Conservation (phyloP, 768 basidiomycete species). For the Polyporus arcularius region DNA sequence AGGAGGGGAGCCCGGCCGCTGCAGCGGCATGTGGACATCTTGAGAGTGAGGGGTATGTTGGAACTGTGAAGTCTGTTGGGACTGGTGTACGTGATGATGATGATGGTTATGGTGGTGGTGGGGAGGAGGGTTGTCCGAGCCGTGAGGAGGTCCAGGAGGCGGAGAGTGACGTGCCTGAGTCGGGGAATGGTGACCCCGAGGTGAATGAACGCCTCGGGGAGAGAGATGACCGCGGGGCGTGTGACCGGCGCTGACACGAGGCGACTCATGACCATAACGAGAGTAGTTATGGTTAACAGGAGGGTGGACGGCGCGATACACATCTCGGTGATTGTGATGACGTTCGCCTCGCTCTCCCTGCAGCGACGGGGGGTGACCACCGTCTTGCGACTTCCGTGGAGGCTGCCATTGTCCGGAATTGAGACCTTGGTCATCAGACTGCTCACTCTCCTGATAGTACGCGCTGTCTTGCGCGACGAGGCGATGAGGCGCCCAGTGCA, state of each 20-base stretch:
- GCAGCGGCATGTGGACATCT: constrained; percentile 6
- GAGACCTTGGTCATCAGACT: constrained; percentile 15
- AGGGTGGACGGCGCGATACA: constrained; percentile 7
- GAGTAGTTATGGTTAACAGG: background rate
- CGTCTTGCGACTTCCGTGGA: constrained; percentile 5
- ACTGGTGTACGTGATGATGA: constrained; percentile 23
- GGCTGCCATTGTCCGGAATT: constrained; percentile 1
- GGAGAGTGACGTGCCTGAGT: constrained; percentile 14
- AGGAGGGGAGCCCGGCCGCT: constrained; percentile 52
- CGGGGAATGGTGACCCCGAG: constrained; percentile 13
- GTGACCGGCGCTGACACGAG: constrained; percentile 1
- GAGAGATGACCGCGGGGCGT: constrained; percentile 11
- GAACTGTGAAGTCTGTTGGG: background rate
- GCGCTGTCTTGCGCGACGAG: constrained; percentile 6
- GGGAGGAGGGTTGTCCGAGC: constrained; percentile 5
- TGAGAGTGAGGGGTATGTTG: constrained; percentile 9
- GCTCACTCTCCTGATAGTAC: constrained; percentile 14
- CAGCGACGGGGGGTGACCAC: background rate
- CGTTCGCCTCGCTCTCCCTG: constrained; percentile 2
- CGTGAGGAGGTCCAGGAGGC: constrained; percentile 7
- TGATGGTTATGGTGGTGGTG: constrained; percentile 30
- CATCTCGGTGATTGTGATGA: constrained; percentile 8
- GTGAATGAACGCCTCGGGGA: constrained; percentile 18
- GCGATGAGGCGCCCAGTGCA: constrained; percentile 14
- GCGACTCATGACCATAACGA: constrained; percentile 8